Conservation (phyloP, 2,329 filamentous ascomycete genomes). For the Cercospora sp. region DNA sequence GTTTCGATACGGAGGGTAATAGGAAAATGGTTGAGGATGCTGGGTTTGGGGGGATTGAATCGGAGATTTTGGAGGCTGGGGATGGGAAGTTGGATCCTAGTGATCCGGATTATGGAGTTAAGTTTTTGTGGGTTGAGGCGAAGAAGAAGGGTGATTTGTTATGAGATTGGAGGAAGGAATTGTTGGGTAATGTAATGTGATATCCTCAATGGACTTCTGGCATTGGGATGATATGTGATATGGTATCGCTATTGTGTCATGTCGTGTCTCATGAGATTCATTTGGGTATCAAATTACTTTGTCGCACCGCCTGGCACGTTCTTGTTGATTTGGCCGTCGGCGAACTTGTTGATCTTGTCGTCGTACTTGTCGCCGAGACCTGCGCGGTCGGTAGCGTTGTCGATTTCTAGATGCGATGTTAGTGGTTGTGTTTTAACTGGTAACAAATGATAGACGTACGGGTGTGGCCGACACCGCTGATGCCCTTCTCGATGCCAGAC, state of each 20-base stretch:
- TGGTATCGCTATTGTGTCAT: not conserved
- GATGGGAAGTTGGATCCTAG: conserved; percentile 26
- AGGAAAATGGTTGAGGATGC: conserved; percentile 41
- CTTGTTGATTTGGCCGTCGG: conserved; percentile 30
- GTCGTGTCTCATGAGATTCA: not conserved
- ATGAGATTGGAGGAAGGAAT: not conserved
- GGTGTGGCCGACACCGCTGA: conserved; percentile 22
- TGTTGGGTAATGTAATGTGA: not conserved
- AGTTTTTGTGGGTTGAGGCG: conserved; percentile 32
- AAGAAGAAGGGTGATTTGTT: conserved; percentile 14
- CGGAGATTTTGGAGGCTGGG: conserved; percentile 23
- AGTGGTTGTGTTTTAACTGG: not conserved
- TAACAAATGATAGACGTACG: not conserved
- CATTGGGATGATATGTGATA: not conserved
- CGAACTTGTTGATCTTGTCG: conserved; percentile 31
- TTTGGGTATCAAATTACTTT: not conserved
- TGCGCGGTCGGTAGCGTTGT: conserved; percentile 25
- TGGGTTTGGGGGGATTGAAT: conserved; percentile 37
- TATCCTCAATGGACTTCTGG: conserved; percentile 1
- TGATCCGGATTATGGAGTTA: conserved; percentile 30
- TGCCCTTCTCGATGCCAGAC: conserved; percentile 23
- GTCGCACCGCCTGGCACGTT: conserved; percentile 25
- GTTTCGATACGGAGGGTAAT: conserved; percentile 36
- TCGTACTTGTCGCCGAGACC: conserved; percentile 32
- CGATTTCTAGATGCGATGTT: conserved; percentile 16